Conservation (phyloP, 2,329 filamentous ascomycete species). For the Xylariaceae sp. region DNA sequence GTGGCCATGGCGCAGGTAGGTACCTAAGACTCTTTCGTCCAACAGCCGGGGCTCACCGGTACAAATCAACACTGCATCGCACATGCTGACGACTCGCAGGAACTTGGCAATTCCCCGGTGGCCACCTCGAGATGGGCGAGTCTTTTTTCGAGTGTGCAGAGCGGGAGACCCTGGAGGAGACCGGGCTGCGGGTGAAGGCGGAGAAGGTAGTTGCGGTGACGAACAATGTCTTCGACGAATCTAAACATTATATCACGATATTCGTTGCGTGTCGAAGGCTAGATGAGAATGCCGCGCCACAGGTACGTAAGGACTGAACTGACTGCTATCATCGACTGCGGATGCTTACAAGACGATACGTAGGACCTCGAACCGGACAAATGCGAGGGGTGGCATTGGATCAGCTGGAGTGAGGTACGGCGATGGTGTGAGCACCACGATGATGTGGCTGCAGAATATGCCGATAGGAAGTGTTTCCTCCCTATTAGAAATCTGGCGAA, state of each 20-base stretch:
- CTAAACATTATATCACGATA: constrained; percentile 75
- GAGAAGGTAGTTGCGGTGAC: constrained; percentile 61
- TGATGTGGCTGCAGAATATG: constrained; percentile 25
- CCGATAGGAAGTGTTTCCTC: constrained; percentile 42
- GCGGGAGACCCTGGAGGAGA: constrained; percentile 73
- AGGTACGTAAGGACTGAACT: constrained; percentile 55
- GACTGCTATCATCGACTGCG: constrained; percentile 22
- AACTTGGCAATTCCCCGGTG: constrained; percentile 71
- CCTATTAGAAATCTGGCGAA: constrained; percentile 37
- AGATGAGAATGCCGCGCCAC: constrained; percentile 51
- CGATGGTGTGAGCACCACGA: constrained; percentile 35
- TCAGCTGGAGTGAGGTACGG: constrained; percentile 47
- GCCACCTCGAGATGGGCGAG: constrained; percentile 74
- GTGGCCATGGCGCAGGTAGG: constrained; percentile 53
- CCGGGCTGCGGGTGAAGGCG: constrained; percentile 59
- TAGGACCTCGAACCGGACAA: constrained; percentile 53
- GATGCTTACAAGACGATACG: constrained; percentile 38
- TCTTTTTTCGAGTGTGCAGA: constrained; percentile 62
- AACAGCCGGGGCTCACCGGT: neutral
- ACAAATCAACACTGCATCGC: neutral
- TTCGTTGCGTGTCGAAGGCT: constrained; percentile 61
- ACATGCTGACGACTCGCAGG: constrained; percentile 42
- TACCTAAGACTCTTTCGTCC: constrained; percentile 1
- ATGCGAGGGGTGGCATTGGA: constrained; percentile 55
- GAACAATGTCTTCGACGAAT: constrained; percentile 66